A percentile compares a stretch with the other conserved stretches of the same genome.
phyloP scores from a whole-genome alignment of 2,329 filamentous ascomycete species.

The Alternaria gaisen region DNA sequence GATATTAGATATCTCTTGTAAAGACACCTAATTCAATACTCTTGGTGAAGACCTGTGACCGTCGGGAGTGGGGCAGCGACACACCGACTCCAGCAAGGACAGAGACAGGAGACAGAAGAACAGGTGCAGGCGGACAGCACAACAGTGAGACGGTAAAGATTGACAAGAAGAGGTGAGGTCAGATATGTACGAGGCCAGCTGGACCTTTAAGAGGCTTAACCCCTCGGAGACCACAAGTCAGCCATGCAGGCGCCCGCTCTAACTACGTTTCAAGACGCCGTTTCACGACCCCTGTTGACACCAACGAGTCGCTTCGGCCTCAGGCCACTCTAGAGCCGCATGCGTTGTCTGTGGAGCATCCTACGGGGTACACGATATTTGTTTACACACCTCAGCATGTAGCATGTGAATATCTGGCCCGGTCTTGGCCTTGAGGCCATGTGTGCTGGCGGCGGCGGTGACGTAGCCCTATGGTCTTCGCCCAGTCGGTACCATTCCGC shows the following conservation, averaged over 20 bases:
- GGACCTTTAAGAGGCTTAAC: constrained; percentile 30
- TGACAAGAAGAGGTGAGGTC: constrained; percentile 32
- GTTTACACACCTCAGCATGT: not conserved
- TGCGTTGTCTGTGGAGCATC: not conserved
- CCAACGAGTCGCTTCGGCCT: constrained; percentile 34
- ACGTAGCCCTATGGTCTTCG: constrained; percentile 14
- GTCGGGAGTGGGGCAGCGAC: constrained; percentile 15
- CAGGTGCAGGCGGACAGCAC: constrained; percentile 8
- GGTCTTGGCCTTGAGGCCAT: not conserved
- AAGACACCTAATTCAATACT: constrained; percentile 1
- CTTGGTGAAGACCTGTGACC: not conserved
- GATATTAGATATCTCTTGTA: not conserved
- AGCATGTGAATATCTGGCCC: not conserved
- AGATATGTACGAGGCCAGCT: constrained; percentile 28
- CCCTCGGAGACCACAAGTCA: constrained; percentile 33
- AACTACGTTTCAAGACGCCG: constrained; percentile 45
- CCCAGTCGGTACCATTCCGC: constrained; percentile 17
- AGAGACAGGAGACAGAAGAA: constrained; percentile 12
- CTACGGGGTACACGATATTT: not conserved
- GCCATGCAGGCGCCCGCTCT: constrained; percentile 46
- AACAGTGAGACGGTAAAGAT: constrained; percentile 12
- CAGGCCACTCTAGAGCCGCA: constrained; percentile 23
- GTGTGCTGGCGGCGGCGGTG: constrained; percentile 5
- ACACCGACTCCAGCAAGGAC: constrained; percentile 2
- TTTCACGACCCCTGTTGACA: constrained; percentile 50